phyloP scores from a whole-genome alignment of 2,329 filamentous ascomycete species.

The Hypocreales sp. region DNA sequence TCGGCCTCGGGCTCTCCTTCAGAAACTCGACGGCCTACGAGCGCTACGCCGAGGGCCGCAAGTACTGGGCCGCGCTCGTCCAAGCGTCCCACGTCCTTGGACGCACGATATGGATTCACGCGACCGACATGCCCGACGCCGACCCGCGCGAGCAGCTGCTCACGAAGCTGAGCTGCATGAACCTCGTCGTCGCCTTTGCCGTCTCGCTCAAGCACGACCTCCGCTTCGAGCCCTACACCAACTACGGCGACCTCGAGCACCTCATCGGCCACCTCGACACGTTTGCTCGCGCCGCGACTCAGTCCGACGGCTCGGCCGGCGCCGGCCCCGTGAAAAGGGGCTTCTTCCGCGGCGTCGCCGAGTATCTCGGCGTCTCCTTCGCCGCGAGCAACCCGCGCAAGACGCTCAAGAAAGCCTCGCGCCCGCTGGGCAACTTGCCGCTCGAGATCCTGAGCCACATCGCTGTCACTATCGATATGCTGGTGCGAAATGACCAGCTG shows the following conservation, averaged over 20 bases:
- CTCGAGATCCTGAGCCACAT: conserved; percentile 67
- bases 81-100: conserved; percentile 52
- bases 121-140: conserved; percentile 34
- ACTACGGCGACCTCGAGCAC: conserved; percentile 58
- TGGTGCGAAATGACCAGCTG: conserved; percentile 40
- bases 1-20: conserved; percentile 65
- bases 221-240: conserved; percentile 67
- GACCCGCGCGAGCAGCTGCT: conserved; percentile 51
- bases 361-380: conserved; percentile 63
- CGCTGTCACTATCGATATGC: conserved; percentile 46
- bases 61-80: conserved; percentile 45
- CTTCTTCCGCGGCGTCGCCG: conserved; percentile 48
- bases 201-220: conserved; percentile 67
- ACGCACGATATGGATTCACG: conserved; percentile 73
- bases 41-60: conserved; percentile 49
- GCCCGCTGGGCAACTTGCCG: conserved; percentile 68
- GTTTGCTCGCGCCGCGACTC: conserved; percentile 44
- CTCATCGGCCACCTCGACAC: conserved; percentile 60
- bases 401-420: conserved; percentile 54
- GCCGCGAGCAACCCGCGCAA: conserved; percentile 67
- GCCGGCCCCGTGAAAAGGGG: conserved; percentile 26
- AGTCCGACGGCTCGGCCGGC: conserved; percentile 18
- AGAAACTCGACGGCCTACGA: conserved; percentile 66
- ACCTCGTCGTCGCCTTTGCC: conserved; percentile 65
- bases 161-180: conserved; percentile 58